A percentile compares a stretch with the other conserved stretches of the same genome.
These are phyloP conservation scores for Aureobasidium sp. DNA, from an alignment of 2,329 filamentous ascomycete genomes.

Conservation along the genomic window DNA sequence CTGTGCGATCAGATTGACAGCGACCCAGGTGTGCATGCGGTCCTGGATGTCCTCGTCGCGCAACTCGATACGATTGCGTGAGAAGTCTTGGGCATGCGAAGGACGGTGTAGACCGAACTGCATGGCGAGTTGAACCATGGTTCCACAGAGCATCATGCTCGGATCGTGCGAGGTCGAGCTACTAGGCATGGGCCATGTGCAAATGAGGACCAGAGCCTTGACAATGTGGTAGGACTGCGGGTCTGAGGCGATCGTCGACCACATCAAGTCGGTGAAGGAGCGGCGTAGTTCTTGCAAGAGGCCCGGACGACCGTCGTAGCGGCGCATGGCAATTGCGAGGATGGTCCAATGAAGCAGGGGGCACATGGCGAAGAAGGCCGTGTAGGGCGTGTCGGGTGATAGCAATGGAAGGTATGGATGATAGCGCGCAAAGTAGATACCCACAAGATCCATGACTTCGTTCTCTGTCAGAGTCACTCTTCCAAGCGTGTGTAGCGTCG, in stretches of 20 bases:
- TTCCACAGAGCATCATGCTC: conserved; percentile 70
- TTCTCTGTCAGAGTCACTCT: conserved; percentile 34
- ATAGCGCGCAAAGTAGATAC: conserved; percentile 66
- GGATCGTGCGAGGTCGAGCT: conserved; percentile 72
- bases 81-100: conserved; percentile 77
- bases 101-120: conserved; percentile 75
- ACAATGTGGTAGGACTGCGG: conserved; percentile 73
- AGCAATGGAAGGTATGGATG: conserved; percentile 73
- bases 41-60: conserved; percentile 74
- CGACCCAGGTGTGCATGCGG: conserved; percentile 71
- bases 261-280: conserved; percentile 61
- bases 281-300: conserved; percentile 59
- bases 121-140: conserved; percentile 82
- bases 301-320: conserved; percentile 54
- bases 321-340: conserved; percentile 63
- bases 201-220: conserved; percentile 70
- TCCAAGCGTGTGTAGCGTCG: conserved; percentile 52
- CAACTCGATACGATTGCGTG: conserved; percentile 55
- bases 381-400: conserved; percentile 49
- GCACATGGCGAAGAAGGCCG: conserved; percentile 64
- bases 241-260: conserved; percentile 68
- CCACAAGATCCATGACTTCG: conserved; percentile 51
- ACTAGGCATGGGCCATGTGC: conserved; percentile 76
- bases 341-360: conserved; percentile 82
- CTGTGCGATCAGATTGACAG: conserved; percentile 77